Evolutionary conservation across 2,329 filamentous ascomycete species (phyloP).

Genomic region (Aspergillus novoparasiticus): DNA sequence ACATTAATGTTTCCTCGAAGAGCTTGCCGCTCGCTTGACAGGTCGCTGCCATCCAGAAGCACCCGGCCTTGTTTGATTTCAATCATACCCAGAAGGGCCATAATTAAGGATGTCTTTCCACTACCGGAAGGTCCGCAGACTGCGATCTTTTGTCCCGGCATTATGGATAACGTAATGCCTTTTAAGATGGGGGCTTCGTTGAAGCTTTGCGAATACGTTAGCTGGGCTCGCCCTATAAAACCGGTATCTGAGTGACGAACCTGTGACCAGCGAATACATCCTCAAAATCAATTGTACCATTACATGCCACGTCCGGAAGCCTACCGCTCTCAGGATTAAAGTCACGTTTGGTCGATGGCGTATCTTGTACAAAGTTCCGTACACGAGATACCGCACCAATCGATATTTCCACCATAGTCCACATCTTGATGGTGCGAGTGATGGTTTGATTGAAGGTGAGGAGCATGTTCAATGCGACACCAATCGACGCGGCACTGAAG

Average conservation of each 20-base stretch:
- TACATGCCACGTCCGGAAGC: background rate
- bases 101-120: constrained; percentile 25
- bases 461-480: constrained; percentile 51
- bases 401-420: constrained; percentile 26
- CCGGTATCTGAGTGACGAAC: background rate
- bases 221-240: background rate
- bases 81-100: constrained; percentile 26
- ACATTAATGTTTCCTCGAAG: constrained; percentile 25
- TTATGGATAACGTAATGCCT: constrained; percentile 27
- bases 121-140: constrained; percentile 31
- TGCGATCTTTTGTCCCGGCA: constrained; percentile 32
- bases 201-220: background rate
- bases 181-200: constrained; percentile 23
- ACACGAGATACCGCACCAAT: constrained; percentile 48
- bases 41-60: constrained; percentile 27
- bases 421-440: constrained; percentile 31
- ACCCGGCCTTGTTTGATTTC: constrained; percentile 29
- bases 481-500: constrained; percentile 48
- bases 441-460: constrained; percentile 50
- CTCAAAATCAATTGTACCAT: constrained; percentile 20
- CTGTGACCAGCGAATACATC: constrained; percentile 10
- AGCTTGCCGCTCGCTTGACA: constrained; percentile 17
- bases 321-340: constrained; percentile 18
- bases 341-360: constrained; percentile 22
- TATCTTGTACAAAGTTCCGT: constrained; percentile 48